phyloP scores from a whole-genome alignment of 768 basidiomycete species.

The Mycena alexandri region DNA sequence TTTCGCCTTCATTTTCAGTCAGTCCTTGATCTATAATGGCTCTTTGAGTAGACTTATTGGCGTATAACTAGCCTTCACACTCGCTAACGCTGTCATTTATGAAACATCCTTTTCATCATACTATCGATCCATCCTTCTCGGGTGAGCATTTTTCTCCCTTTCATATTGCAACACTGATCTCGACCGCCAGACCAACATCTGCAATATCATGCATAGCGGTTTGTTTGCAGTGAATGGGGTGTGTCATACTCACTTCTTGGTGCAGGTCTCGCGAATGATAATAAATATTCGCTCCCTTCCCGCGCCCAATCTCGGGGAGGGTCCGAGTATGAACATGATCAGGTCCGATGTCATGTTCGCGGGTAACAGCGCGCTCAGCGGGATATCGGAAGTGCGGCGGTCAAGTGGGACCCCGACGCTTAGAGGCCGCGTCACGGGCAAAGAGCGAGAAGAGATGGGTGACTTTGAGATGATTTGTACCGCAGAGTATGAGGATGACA shows the following conservation, averaged over 20 bases:
- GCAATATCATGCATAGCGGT: constrained; percentile 34
- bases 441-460: constrained; percentile 17
- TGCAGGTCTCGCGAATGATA: constrained; percentile 32
- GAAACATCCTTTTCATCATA: constrained; percentile 13
- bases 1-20: constrained; percentile 34
- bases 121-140: constrained; percentile 25
- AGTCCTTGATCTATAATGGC: background rate
- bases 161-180: background rate
- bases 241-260: too few relatives aligned
- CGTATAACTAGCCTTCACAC: constrained; percentile 26
- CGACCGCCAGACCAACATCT: constrained; percentile 21
- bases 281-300: constrained; percentile 34
- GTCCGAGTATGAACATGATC: constrained; percentile 13
- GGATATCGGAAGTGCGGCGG: constrained; percentile 15
- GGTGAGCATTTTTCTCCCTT: background rate
- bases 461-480: constrained; percentile 19
- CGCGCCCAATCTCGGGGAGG: background rate
- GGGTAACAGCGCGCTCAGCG: constrained; percentile 7
- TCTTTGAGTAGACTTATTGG: background rate
- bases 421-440: constrained; percentile 7
- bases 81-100: constrained; percentile 31
- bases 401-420: background rate
- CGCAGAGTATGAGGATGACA: background rate
- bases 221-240: background rate
- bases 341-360: constrained; percentile 23